Percentiles rank a stretch among this genome's conserved stretches.
Evolutionary conservation across 805 yeast species (phyloP).

Genomic region (Hanseniaspora hatyaiensis): DNA sequence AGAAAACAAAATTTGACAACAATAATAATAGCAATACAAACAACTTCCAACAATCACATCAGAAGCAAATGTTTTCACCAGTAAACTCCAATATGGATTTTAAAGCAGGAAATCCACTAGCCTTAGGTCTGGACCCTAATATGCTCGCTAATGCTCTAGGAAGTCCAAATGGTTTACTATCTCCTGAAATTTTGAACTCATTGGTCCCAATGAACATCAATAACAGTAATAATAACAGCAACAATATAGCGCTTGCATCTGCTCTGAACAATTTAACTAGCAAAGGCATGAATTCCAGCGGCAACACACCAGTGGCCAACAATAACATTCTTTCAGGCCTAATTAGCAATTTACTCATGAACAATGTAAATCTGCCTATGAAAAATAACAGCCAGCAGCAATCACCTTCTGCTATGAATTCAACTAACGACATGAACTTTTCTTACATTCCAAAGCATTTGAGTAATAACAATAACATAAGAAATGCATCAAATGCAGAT

Average conservation of each 20-base stretch:
- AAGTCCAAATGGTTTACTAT: slow-evolving; percentile 14
- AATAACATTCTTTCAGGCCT: slow-evolving; percentile 5
- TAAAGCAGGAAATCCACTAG: not conserved
- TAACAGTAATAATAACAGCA: slow-evolving; percentile 17
- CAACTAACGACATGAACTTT: slow-evolving; percentile 1
- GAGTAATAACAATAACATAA: not conserved
- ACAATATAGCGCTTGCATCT: slow-evolving; percentile 5
- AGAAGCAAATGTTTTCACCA: slow-evolving; percentile 2
- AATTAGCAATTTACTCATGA: slow-evolving; percentile 4
- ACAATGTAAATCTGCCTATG: slow-evolving; percentile 3
- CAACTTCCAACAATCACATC: slow-evolving; percentile 5
- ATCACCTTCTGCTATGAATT: not conserved
- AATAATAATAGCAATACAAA: slow-evolving; percentile 3
- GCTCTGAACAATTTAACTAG: slow-evolving; percentile 3
- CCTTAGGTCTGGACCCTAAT: slow-evolving; percentile 5
- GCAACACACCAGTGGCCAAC: not conserved
- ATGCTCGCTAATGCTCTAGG: slow-evolving; percentile 18
- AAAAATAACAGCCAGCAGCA: slow-evolving; percentile 14
- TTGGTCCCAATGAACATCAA: slow-evolving; percentile 14
- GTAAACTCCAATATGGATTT: not conserved
- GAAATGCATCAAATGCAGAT: not conserved
- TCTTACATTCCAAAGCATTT: slow-evolving; percentile 11
- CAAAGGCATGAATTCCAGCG: slow-evolving; percentile 3
- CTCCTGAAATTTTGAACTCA: slow-evolving; percentile 24
- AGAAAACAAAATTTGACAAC: slow-evolving; percentile 20